Base-by-base conservation (phyloP, 352 stramenopile genomes). In the Phytophthora parvispora region DNA sequence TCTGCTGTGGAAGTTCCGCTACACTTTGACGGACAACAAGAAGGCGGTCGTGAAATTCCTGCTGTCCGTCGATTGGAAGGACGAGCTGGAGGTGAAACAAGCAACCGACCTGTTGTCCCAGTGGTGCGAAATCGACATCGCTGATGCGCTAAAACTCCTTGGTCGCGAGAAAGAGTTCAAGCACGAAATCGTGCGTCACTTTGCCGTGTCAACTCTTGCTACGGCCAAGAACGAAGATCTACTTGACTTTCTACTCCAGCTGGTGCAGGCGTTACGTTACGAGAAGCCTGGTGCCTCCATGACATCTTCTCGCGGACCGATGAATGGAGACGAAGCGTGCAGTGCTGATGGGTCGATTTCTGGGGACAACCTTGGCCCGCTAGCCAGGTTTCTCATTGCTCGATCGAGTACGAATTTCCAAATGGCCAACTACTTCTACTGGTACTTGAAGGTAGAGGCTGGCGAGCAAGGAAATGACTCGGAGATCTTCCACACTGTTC, bases 391-490 rank as follows among this genome's bases (percentile, higher is more conserved):
- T 78, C 75, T 99, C 27, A 99, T 99, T 65, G 85, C 94, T 47
- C 89, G 98, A 20, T 98, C 97, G 13, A 94, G 91, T 34, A 90
- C 80, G 24, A 98, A 97, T 61, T 95, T 99, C 58, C 87, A 98
- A 57, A 92, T 99, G 71, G 97, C 98, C 28, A 99, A 99, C 67
- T 99, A 98, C 59, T 93, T 99, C n/a, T 99, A 98, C 66, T 99
- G 97, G 92, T 97, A 94, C 49, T 52, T 94, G 10, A 91, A 95
- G 52, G 89, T 95, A 6, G 89, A 97, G 56, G 76, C 87, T 29
- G 78, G 81, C 3, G 89, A 97, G 52, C 77, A 90, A 58, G 86
- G 69, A 10, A 85, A 83, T 24, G 86, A 97, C 60, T 82, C 77
- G 3, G 86, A 95, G 48, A 91, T 96, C 40, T 96, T 95, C 65